Conservation (phyloP, 345 rosid genomes). For the Ceriops zippeliana region DNA sequence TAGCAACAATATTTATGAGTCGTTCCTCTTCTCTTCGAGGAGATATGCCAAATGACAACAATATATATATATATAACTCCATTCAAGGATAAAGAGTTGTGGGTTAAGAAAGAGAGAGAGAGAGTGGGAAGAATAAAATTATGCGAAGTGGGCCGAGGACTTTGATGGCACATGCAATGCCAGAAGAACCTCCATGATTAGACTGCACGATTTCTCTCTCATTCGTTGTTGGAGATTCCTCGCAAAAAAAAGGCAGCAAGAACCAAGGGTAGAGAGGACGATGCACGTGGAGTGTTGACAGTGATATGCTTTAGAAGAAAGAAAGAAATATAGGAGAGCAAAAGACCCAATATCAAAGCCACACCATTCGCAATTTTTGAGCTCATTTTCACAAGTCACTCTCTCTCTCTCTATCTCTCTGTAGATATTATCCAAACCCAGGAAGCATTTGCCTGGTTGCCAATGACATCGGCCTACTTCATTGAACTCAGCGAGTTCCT, state of each 20-base stretch:
- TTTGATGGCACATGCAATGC: conserved; percentile 53
- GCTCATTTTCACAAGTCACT: not conserved
- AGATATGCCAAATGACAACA: not conserved
- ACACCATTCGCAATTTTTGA: conserved; percentile 1
- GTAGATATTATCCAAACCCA: not conserved
- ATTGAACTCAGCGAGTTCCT: conserved; percentile 16
- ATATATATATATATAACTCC: not conserved
- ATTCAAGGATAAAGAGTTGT: not conserved
- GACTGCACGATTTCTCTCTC: conserved; percentile 31
- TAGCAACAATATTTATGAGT: not conserved
- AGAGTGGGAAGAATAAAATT: conserved; percentile 32
- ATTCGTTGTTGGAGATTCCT: conserved; percentile 28
- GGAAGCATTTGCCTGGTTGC: conserved; percentile 23
- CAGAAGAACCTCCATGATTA: conserved; percentile 54
- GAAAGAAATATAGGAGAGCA: not conserved
- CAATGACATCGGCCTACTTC: conserved; percentile 25
- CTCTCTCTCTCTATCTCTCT: too few species aligned
- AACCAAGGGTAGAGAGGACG: conserved; percentile 33
- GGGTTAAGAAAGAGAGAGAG: conserved; percentile 1
- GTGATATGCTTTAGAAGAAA: conserved; percentile 14
- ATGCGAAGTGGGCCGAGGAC: conserved; percentile 42
- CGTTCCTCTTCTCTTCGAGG: conserved; percentile 3
- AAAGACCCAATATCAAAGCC: conserved; percentile 11
- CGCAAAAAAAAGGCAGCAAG: conserved; percentile 27
- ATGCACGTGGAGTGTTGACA: conserved; percentile 56